Evolutionary conservation across 768 basidiomycete genomes (phyloP).

Genomic region (Hygrophorus pudorinus): DNA sequence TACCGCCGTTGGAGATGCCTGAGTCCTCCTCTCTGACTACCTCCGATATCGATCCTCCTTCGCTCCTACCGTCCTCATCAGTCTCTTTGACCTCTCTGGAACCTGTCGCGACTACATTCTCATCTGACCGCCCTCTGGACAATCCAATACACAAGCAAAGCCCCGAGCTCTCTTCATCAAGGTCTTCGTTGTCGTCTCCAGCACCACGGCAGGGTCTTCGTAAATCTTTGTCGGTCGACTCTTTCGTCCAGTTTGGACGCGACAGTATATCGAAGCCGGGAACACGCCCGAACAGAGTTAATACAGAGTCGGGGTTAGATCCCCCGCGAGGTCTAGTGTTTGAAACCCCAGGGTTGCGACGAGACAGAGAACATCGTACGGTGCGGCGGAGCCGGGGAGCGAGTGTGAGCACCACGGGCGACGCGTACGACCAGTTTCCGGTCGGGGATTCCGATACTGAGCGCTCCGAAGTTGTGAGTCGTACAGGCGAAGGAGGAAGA

Average conservation of each 20-base stretch:
- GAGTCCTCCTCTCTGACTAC: background rate
- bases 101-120: constrained; percentile 33
- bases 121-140: constrained; percentile 20
- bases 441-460: constrained; percentile 45
- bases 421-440: constrained; percentile 26
- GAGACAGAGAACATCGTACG: constrained; percentile 16
- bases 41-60: background rate
- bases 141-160: background rate
- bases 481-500: constrained; percentile 32
- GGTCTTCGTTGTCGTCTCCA: constrained; percentile 17
- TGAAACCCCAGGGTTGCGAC: constrained; percentile 12
- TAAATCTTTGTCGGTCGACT: constrained; percentile 74
- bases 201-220: constrained; percentile 36
- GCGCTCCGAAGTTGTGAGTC: constrained; percentile 34
- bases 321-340: constrained; percentile 21
- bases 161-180: constrained; percentile 14
- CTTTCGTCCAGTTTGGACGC: constrained; percentile 44
- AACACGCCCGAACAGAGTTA: constrained; percentile 29
- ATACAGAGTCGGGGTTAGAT: constrained; percentile 25
- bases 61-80: constrained; percentile 9
- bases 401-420: constrained; percentile 41
- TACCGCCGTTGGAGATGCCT: constrained; percentile 5
- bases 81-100: constrained; percentile 28
- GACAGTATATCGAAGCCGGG: constrained; percentile 19
- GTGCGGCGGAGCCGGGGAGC: constrained; percentile 36